Conservation (phyloP, 441 rosid species). For the Pelargonium exstipulatum region DNA sequence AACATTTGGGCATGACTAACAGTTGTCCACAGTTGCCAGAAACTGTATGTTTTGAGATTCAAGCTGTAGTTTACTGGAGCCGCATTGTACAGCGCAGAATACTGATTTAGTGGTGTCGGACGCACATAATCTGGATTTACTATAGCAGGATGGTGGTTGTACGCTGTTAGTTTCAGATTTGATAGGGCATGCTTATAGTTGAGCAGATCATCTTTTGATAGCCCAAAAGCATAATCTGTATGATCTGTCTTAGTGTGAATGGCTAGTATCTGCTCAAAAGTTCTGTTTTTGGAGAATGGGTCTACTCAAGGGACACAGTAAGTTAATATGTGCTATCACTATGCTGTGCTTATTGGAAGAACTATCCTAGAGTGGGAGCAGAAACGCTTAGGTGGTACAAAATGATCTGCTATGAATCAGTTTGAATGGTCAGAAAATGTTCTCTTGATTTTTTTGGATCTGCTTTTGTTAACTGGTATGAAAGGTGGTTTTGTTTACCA, state of each 20-base stretch:
- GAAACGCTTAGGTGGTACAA: neutral
- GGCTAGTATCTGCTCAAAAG: constrained; percentile 13
- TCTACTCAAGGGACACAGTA: constrained; percentile 8
- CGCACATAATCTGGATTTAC: too few species aligned
- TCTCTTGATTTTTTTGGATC: constrained; percentile 10
- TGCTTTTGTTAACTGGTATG: neutral
- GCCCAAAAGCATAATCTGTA: constrained; percentile 17
- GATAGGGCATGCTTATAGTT: too few species aligned
- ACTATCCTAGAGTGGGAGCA: constrained; percentile 3
- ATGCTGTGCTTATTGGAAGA: neutral
- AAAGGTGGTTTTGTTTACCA: constrained; percentile 6
- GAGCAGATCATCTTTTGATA: neutral
- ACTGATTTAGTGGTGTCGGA: too few species aligned
- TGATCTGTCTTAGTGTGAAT: constrained; percentile 16
- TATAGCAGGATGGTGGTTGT: too few species aligned
- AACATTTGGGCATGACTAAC: too few species aligned
- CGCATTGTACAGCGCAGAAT: too few species aligned
- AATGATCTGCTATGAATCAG: constrained; percentile 5
- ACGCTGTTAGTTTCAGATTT: too few species aligned
- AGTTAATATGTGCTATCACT: neutral
- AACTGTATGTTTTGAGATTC: too few species aligned
- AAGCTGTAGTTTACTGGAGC: too few species aligned
- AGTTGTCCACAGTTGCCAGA: too few species aligned
- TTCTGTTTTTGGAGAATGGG: neutral
- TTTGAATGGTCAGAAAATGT: constrained; percentile 17